Conservation (phyloP, 2,329 filamentous ascomycete species). For the Penicillium sp. region DNA sequence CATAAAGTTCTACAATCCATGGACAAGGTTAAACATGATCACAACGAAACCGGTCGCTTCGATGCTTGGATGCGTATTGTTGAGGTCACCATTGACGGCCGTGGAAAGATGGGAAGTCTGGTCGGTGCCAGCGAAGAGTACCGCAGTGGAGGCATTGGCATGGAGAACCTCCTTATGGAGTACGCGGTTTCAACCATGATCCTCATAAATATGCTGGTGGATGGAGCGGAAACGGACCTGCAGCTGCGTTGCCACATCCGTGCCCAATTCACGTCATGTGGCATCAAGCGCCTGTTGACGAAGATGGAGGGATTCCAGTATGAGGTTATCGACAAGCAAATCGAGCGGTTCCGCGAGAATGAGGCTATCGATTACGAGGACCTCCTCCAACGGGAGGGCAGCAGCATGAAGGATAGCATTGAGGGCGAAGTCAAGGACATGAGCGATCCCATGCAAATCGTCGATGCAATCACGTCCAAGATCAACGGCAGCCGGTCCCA, state of each 20-base stretch:
- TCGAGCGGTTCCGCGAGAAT: slow-evolving; percentile 87
- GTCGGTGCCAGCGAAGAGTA: slow-evolving; percentile 96
- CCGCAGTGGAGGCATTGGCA: slow-evolving; percentile 91
- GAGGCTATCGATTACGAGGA: slow-evolving; percentile 99
- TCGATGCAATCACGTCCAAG: slow-evolving; percentile 84
- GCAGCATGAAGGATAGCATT: slow-evolving; percentile 81
- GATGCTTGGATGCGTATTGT: slow-evolving; percentile 99
- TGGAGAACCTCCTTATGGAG: slow-evolving; percentile 99
- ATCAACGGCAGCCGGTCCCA: slow-evolving; percentile 80
- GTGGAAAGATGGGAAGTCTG: slow-evolving; percentile 97
- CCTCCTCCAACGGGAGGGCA: slow-evolving; percentile 85
- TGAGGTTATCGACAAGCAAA: slow-evolving; percentile 96
- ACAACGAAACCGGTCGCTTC: slow-evolving; percentile 91
- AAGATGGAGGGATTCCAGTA: slow-evolving; percentile 99
- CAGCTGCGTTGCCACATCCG: slow-evolving; percentile 91
- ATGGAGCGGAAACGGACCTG: slow-evolving; percentile 83
- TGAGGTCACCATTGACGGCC: slow-evolving; percentile 92
- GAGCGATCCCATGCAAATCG: slow-evolving; percentile 88
- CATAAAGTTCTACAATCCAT: slow-evolving; percentile 90
- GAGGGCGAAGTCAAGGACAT: slow-evolving; percentile 88
- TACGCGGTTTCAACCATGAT: slow-evolving; percentile 94
- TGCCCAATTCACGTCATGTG: slow-evolving; percentile 92
- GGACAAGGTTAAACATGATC: slow-evolving; percentile 83
- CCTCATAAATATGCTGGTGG: slow-evolving; percentile 93
- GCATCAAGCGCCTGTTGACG: slow-evolving; percentile 85